Evolutionary conservation across 179 eudicot species (phyloP), one percentile per base, ranked within the genome.

Genomic region (Silene coronaria): DNA sequence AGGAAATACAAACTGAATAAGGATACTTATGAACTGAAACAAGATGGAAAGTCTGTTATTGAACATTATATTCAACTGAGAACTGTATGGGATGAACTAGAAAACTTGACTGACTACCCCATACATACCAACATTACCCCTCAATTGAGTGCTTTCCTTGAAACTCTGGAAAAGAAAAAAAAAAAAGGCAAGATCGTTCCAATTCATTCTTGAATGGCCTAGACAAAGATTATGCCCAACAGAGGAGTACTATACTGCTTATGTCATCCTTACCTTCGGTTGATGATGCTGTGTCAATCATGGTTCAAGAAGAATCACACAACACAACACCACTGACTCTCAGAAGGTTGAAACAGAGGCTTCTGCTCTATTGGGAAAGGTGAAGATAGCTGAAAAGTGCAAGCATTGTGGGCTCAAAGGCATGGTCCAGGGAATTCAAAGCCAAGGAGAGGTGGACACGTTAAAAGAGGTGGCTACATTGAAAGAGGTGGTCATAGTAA

Each of bases 191-290:
- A 74, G 36, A 0, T 5, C 58, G 6, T 72, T 72, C 21, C 65
- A 60, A 8, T 74, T 74, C n/a, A 8, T 74, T 74, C n/a, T 26
- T 75, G 0, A 64, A 45, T 45, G 77, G 77, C 0, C 2, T 75
- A 1, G 46, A 75, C n/a, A 12, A 26, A 5, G 0, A 0, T 0
- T 63, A 45, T 75, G 46, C n/a, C 8, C 2, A 14, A 0, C 38
- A 23, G 2, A 63, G 77, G 10, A 65, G 62, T 3, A 17, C 17
- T 10, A 2, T 65, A 0, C 62, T 63, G 0, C 45, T 75, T 34
- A 1, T 24, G 17, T 11, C 3, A 0, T 27, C 42, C 0, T 6
- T 48, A 8, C 61, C 77, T 6, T 2, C 19, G 6, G 71, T 75
- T 0, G 46, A 63, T 16, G 42, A 3, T 7, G 77, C 27, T 0